phyloP scores from a whole-genome alignment of 768 basidiomycete genomes.

The Chalciporus piperatus region DNA sequence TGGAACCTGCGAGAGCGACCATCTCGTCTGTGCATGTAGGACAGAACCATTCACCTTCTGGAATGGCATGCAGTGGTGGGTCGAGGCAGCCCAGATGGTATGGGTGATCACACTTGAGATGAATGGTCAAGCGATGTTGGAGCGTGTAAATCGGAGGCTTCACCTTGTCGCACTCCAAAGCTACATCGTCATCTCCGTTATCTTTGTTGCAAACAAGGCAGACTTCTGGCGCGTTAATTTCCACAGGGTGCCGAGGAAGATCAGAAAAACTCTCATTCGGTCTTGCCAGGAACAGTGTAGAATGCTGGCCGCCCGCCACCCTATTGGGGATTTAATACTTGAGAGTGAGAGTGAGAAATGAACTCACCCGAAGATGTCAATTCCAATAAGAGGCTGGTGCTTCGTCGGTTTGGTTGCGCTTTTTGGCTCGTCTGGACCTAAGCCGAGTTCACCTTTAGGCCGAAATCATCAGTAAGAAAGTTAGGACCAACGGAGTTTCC shows the following conservation, averaged over 20 bases:
- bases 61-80: conserved; percentile 73
- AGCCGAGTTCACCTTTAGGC: conserved; percentile 67
- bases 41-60: conserved; percentile 94
- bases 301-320: conserved; percentile 83
- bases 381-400: conserved; percentile 66
- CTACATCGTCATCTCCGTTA: conserved; percentile 66
- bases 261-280: conserved; percentile 76
- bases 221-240: conserved; percentile 60
- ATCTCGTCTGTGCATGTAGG: conserved; percentile 64
- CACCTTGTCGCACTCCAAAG: conserved; percentile 91
- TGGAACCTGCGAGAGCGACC: conserved; percentile 38
- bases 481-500: not conserved
- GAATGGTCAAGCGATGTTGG: conserved; percentile 2
- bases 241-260: conserved; percentile 75
- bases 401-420: conserved; percentile 81
- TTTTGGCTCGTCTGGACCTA: conserved; percentile 79
- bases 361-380: conserved; percentile 73
- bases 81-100: conserved; percentile 81
- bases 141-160: conserved; percentile 1
- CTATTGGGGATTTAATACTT: conserved; percentile 36
- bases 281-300: conserved; percentile 76
- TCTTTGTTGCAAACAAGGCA: conserved; percentile 76
- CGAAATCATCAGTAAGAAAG: not conserved
- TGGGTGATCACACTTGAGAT: conserved; percentile 76
- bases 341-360: conserved; percentile 18